Conservation (phyloP, 306 rosid species). For the Sicyos edulis region DNA sequence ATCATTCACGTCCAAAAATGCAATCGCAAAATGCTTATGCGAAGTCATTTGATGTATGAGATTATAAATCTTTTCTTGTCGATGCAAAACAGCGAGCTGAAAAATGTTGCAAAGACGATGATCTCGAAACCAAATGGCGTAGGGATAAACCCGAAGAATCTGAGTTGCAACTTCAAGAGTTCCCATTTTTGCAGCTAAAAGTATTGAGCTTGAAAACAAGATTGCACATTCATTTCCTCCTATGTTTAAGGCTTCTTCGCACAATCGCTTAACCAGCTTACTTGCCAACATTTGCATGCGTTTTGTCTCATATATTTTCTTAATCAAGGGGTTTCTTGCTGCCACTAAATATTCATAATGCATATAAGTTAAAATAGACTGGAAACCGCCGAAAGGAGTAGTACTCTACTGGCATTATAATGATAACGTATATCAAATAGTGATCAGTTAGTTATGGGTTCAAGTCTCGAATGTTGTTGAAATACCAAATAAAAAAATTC, state of each 20-base stretch:
- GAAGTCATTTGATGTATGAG: conserved; percentile 15
- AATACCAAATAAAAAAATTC: too few species aligned
- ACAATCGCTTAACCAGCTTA: not conserved
- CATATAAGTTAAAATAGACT: too few species aligned
- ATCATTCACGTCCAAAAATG: not conserved
- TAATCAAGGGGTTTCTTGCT: not conserved
- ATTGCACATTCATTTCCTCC: not conserved
- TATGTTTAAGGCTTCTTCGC: conserved; percentile 1
- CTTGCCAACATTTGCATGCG: not conserved
- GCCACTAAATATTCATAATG: not conserved
- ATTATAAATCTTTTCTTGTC: conserved; percentile 10
- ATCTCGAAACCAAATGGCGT: conserved; percentile 5
- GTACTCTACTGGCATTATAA: too few species aligned
- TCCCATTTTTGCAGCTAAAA: conserved; percentile 12
- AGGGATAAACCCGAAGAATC: conserved; percentile 2
- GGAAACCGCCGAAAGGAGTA: too few species aligned
- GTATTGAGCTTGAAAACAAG: conserved; percentile 1
- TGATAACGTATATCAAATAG: too few species aligned
- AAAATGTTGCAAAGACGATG: too few species aligned
- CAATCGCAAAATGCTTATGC: not conserved
- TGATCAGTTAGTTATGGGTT: too few species aligned
- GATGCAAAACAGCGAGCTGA: conserved; percentile 12
- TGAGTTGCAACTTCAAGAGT: not conserved
- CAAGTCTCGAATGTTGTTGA: too few species aligned
- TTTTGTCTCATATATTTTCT: not conserved